Evolutionary conservation across 768 basidiomycete genomes (phyloP), one percentile per base, ranked within the genome.

Genomic region (Leccinum longicurvipes): DNA sequence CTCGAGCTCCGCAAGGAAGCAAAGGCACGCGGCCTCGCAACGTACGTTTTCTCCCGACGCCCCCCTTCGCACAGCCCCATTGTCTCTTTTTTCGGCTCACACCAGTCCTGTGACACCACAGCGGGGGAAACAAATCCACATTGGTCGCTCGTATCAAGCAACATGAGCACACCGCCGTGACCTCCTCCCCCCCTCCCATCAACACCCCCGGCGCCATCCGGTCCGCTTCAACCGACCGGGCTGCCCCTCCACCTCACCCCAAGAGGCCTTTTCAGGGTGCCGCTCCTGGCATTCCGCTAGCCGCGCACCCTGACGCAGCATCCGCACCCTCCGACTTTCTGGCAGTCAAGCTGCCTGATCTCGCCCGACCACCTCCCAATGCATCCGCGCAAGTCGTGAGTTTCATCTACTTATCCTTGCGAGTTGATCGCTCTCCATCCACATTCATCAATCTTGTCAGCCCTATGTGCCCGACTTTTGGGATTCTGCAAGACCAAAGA

Each of bases 381-480:
- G 60, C 68, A 5, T 77, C 77, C 21, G 75, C 82, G 27, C 82
- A 85, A 71, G 79, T 87, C 51, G 89, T 91, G 64, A 56, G 86
- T 61, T 31, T 49, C 48, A 27, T 53, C 51, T 48, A 54, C 49
- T 31, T 46, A 50, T 17, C 49, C 23, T 51, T 46, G 56, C 21
- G 55, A 24, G 50, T 36, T 45, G 19, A 60, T 61, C 29, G 12
- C 10, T 51, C 19, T 49, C 19, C 6, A 24, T 19, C 44, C 60
- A 50, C 45, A n/a, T 46, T 39, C 41, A 49, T 51, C 51, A 56
- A 46, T 55, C 50, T 12, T 27, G 24, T 10, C 62, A 88, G 85
- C 86, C 86, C 10, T 80, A 79, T 65, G 65, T 78, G 1, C 80
- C 79, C 31, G 84, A 87, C 73, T 78, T 82, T 61, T 85, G 81